Evolutionary conservation across 75 land plant genomes (phyloP).

Genomic region (Larix kaempferi): DNA sequence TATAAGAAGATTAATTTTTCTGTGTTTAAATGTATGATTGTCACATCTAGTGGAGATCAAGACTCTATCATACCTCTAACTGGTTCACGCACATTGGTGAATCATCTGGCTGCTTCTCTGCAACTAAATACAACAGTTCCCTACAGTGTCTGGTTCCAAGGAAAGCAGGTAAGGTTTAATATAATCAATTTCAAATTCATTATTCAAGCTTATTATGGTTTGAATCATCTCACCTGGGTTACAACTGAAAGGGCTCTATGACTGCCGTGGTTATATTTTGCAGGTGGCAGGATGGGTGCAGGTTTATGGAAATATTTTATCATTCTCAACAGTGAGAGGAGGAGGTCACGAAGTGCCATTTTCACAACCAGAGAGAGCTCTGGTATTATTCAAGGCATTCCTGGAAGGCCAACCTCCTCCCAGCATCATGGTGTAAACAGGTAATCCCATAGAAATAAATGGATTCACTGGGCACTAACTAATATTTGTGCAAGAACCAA

Average conservation of each 20-base stretch:
- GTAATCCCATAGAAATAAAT: too few relatives aligned
- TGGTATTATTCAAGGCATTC: constrained; percentile 27
- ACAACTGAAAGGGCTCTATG: not conserved
- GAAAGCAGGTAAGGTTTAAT: constrained; percentile 17
- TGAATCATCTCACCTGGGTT: not conserved
- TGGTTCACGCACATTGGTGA: constrained; percentile 23
- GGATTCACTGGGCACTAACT: too few relatives aligned
- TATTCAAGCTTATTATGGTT: not conserved
- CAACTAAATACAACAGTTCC: constrained; percentile 15
- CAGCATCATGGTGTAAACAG: too few relatives aligned
- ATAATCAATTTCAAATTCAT: not conserved
- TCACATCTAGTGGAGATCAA: constrained; percentile 36
- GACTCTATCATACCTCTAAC: constrained; percentile 45
- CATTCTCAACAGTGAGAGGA: constrained; percentile 37
- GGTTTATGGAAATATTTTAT: constrained; percentile 23
- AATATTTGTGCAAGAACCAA: too few relatives aligned
- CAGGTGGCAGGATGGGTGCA: constrained; percentile 40
- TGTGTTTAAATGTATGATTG: too few relatives aligned
- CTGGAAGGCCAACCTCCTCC: constrained; percentile 21
- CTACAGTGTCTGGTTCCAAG: constrained; percentile 24
- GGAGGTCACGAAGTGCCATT: constrained; percentile 41
- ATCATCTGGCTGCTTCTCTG: constrained; percentile 12
- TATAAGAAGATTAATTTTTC: too few relatives aligned
- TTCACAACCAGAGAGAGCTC: constrained; percentile 27
- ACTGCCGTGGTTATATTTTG: not conserved